Evolutionary conservation across 1,284 basidiomycete genomes (phyloP).

Genomic region (Malassezia equina): DNA sequence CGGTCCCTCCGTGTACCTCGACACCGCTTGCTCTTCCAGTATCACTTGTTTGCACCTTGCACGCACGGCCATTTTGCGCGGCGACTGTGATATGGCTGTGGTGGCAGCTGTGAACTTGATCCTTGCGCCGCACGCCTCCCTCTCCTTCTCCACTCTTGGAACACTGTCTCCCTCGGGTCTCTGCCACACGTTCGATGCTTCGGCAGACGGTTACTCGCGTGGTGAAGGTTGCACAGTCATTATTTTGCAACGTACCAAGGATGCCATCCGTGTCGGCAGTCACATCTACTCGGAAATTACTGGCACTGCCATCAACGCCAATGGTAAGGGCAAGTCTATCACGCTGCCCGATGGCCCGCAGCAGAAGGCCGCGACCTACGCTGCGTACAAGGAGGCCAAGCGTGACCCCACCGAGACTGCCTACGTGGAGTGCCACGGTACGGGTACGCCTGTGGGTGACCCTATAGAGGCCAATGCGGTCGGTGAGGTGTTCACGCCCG

Average conservation of each 20-base stretch:
- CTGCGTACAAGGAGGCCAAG: conserved; percentile 12
- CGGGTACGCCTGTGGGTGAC: conserved; percentile 23
- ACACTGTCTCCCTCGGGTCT: conserved; percentile 17
- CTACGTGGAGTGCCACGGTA: conserved; percentile 21
- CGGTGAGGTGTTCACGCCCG: conserved; percentile 15
- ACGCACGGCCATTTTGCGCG: conserved; percentile 10
- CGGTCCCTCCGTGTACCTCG: conserved; percentile 18
- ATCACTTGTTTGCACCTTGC: conserved; percentile 23
- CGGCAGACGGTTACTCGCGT: conserved; percentile 20
- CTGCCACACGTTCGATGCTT: conserved; percentile 19
- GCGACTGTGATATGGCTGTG: conserved; percentile 22
- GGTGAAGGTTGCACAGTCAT: conserved; percentile 20
- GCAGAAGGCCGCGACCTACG: conserved; percentile 8
- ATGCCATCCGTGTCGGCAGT: conserved; percentile 12
- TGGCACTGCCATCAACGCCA: conserved; percentile 18
- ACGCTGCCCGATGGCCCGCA: conserved; percentile 16
- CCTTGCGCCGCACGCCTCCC: conserved; percentile 8
- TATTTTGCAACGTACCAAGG: conserved; percentile 19
- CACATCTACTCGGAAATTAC: conserved; percentile 20
- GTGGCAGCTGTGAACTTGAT: conserved; percentile 19
- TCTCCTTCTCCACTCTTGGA: conserved; percentile 16
- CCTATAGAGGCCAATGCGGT: conserved; percentile 20
- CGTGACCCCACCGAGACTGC: conserved; percentile 9
- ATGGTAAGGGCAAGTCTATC: conserved; percentile 17
- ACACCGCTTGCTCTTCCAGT: conserved; percentile 20